Conservation (phyloP, 2,329 filamentous ascomycete genomes). For the Calonectria leucothoes region DNA sequence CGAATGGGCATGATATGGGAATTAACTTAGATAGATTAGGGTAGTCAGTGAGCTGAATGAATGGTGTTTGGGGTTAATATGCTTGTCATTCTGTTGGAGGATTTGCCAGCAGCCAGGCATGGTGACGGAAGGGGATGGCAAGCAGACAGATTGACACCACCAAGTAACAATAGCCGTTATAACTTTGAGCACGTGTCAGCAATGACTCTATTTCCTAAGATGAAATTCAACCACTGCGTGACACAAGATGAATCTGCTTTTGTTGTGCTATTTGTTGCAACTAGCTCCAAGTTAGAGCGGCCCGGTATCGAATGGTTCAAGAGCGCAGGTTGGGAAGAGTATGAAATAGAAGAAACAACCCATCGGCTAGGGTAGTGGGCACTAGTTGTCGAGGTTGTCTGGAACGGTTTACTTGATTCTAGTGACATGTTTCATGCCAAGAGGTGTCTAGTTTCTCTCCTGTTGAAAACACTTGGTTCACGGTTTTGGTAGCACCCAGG, state of each 20-base stretch:
- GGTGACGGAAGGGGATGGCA: not conserved
- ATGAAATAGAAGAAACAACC: not conserved
- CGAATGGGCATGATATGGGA: conserved; percentile 5
- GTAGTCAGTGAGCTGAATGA: conserved; percentile 17
- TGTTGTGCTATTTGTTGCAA: not conserved
- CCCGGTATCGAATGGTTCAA: not conserved
- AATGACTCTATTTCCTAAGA: not conserved
- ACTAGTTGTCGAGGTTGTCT: too few relatives aligned
- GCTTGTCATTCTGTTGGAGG: not conserved
- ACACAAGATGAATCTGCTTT: not conserved
- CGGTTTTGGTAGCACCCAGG: not conserved
- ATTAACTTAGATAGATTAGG: conserved; percentile 25
- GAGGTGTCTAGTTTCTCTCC: not conserved
- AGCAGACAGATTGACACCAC: not conserved
- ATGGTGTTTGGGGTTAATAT: conserved; percentile 11
- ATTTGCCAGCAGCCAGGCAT: not conserved
- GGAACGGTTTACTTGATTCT: not conserved
- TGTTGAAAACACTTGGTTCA: not conserved
- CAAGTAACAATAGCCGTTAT: not conserved
- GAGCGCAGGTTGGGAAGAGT: not conserved
- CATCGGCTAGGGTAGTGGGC: too few relatives aligned
- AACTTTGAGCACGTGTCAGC: not conserved
- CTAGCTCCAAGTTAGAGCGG: not conserved
- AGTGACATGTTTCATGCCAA: not conserved
- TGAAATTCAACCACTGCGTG: not conserved